These are phyloP conservation scores for Boletus eberwhitei DNA, from an alignment of 768 basidiomycete genomes.

Conservation along the genomic window DNA sequence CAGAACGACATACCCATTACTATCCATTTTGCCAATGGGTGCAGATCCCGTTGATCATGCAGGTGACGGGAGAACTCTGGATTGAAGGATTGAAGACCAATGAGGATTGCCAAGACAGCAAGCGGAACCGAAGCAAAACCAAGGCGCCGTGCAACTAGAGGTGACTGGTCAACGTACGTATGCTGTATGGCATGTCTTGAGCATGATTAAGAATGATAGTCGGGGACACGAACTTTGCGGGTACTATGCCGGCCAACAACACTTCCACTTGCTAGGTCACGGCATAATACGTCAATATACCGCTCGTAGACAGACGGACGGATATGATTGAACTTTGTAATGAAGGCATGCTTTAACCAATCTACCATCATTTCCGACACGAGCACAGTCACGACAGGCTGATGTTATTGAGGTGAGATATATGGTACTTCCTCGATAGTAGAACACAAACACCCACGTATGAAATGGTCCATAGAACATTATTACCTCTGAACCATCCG, in stretches of 20 bases:
- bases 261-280: conserved; percentile 82
- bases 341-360: conserved; percentile 99
- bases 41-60: conserved; percentile 39
- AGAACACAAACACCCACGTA: conserved; percentile 61
- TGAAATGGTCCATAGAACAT: conserved; percentile 82
- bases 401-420: conserved; percentile 1
- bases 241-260: conserved; percentile 63
- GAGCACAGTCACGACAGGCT: conserved; percentile 93
- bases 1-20: conserved; percentile 69
- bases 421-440: background rate
- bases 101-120: conserved; percentile 75
- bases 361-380: conserved; percentile 92
- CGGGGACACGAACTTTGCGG: conserved; percentile 53
- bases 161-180: conserved; percentile 92
- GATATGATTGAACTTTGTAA: conserved; percentile 99
- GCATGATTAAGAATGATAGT: background rate
- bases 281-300: conserved; percentile 92
- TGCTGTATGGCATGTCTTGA: conserved; percentile 46
- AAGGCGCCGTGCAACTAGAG: conserved; percentile 86
- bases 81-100: conserved; percentile 68
- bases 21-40: conserved; percentile 54
- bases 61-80: conserved; percentile 53
- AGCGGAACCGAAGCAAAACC: conserved; percentile 93
- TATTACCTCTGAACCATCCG: conserved; percentile 78
- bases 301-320: conserved; percentile 92